Evolutionary conservation across 306 rosid species (phyloP).

Genomic region (Lathyrus sativus): DNA sequence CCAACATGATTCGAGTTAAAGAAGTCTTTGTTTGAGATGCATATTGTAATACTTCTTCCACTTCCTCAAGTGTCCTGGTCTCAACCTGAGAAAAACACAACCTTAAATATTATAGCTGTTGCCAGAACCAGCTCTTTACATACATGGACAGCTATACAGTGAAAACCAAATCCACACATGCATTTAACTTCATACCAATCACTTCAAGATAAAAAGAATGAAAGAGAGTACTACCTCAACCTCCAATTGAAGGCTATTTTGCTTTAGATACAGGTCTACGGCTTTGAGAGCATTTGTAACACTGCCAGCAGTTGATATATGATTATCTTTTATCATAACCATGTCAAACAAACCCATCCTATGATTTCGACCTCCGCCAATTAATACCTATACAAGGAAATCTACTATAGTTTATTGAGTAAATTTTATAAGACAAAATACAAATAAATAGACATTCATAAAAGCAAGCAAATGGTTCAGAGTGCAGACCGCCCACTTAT

Average conservation of each 20-base stretch:
- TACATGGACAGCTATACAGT: slow-evolving; percentile 20
- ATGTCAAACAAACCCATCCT: slow-evolving; percentile 92
- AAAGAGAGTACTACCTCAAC: slow-evolving; percentile 66
- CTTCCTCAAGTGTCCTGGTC: slow-evolving; percentile 89
- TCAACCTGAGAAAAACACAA: slow-evolving; percentile 64
- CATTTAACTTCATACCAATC: slow-evolving; percentile 8
- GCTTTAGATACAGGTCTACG: slow-evolving; percentile 72
- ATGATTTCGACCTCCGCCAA: slow-evolving; percentile 89
- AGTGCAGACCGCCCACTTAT: slow-evolving; percentile 91
- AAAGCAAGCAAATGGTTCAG: slow-evolving; percentile 46
- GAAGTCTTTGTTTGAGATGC: slow-evolving; percentile 76
- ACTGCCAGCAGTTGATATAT: slow-evolving; percentile 86
- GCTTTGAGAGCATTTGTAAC: slow-evolving; percentile 68
- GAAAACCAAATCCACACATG: background rate
- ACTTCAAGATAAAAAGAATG: slow-evolving; percentile 6
- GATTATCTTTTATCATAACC: slow-evolving; percentile 96
- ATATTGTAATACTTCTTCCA: slow-evolving; percentile 63
- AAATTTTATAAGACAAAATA: slow-evolving; percentile 1
- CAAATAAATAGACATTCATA: slow-evolving; percentile 1
- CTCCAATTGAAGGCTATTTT: slow-evolving; percentile 68
- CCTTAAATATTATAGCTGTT: slow-evolving; percentile 23
- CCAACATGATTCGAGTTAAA: slow-evolving; percentile 90
- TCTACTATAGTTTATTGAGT: slow-evolving; percentile 6
- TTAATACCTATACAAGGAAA: slow-evolving; percentile 59
- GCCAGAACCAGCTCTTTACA: slow-evolving; percentile 22